Evolutionary conservation across 805 yeast genomes (phyloP), one percentile per base, ranked within the genome.

Genomic region (Ogataea paradorogensis): DNA sequence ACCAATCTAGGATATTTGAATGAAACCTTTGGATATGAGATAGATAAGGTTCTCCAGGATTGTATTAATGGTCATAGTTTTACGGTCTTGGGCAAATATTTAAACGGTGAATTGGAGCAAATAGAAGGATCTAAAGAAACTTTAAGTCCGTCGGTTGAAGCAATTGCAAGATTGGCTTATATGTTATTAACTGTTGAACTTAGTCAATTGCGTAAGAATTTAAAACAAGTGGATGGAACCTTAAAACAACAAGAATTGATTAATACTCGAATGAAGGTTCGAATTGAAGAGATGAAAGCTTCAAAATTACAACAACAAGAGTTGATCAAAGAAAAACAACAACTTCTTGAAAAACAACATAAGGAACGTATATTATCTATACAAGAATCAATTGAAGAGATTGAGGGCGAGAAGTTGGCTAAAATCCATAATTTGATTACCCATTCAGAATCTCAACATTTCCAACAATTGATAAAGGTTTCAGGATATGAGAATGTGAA

Each of bases 181-280:
- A 57, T 60, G 53, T 42, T 63, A 9, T 32, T 62, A 32, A 56
- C 49, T 28, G 59, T 62, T 20, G 63, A 60, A 30, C 45, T 51
- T 4, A 14, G 52, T 5, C 51, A 51, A 27, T 40, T 31, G 13
- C 50, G 43, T 30, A 50, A 43, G 16, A 46, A 44, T 14, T 27
- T 56, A 18, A 33, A 45, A 10, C 34, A 20, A 13, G 24, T 47
- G 32, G 37, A 33, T 9, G 15, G n/a, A 3, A 41, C 37, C 13
- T 30, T 49, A 16, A 26, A 45, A 13, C 32, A 35, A 9, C 42
- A 45, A 15, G 32, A 38, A 11, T n/a, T 22, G 7, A 25, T 31
- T 9, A 50, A 53, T 11, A 36, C 38, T 8, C 15, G 24, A 4
- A n/a, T 47, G 18, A 42, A 26, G 9, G 38, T 14, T 9, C 31